Conservation (phyloP, 2,329 filamentous ascomycete species). For the Sporothrix pseudoabietina region DNA sequence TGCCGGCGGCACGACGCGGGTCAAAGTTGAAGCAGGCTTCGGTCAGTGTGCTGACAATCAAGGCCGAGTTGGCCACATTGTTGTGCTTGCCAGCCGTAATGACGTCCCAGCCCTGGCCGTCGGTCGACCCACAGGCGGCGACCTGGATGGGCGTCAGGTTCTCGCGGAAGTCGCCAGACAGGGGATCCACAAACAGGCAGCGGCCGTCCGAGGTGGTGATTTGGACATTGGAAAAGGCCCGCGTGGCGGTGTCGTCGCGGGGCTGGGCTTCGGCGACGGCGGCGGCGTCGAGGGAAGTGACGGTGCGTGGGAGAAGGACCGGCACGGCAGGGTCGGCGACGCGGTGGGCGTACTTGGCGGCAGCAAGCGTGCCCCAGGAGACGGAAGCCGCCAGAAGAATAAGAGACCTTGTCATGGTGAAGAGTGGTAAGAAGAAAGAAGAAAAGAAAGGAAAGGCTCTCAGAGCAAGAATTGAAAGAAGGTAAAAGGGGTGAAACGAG, state of each 20-base stretch:
- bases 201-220: conserved; percentile 50
- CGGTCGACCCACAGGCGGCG: conserved; percentile 47
- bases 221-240: conserved; percentile 49
- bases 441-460: background rate
- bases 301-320: conserved; percentile 41
- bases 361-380: conserved; percentile 35
- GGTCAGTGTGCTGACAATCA: conserved; percentile 59
- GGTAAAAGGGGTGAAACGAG: conserved; percentile 29
- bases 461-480: background rate
- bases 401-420: conserved; percentile 9
- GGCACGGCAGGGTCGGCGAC: background rate
- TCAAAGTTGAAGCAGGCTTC: conserved; percentile 63
- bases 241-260: conserved; percentile 49
- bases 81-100: conserved; percentile 56
- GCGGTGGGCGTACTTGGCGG: conserved; percentile 33
- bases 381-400: conserved; percentile 25
- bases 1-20: conserved; percentile 51
- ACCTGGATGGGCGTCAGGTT: conserved; percentile 53
- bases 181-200: conserved; percentile 51
- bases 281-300: conserved; percentile 47
- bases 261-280: conserved; percentile 51
- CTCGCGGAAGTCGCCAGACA: conserved; percentile 53
- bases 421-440: background rate
- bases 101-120: conserved; percentile 52
- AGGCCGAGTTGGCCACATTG: conserved; percentile 48